phyloP scores from a whole-genome alignment of 140 eudicot species.

The Ambrosia hybrid region DNA sequence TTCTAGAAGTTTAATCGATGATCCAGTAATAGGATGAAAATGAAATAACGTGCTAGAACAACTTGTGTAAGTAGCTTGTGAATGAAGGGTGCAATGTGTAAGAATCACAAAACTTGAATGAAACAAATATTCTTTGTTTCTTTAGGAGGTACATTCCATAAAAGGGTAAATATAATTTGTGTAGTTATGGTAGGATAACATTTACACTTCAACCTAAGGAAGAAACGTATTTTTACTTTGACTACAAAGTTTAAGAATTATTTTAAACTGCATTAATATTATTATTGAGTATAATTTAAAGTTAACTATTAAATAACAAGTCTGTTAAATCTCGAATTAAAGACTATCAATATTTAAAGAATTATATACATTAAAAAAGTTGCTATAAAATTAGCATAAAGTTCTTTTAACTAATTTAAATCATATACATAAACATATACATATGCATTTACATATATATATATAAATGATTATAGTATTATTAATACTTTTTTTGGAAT shows the following conservation, averaged over 20 bases:
- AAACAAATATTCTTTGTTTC: background rate
- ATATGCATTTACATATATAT: no score
- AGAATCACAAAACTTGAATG: slow-evolving; percentile 1
- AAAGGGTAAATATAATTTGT: background rate
- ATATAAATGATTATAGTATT: no score
- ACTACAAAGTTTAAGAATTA: no score
- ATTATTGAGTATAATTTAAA: background rate
- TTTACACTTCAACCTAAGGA: background rate
- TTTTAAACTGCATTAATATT: background rate
- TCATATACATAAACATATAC: no score
- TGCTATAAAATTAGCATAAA: no score
- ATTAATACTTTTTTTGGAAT: no score
- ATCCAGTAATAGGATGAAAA: background rate
- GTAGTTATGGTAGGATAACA: background rate
- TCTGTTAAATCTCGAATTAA: background rate
- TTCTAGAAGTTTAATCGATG: no score
- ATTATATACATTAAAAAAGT: no score
- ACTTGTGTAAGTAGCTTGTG: background rate
- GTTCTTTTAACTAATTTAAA: no score
- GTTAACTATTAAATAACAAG: background rate
- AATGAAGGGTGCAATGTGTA: background rate
- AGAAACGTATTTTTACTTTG: background rate
- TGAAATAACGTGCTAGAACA: background rate
- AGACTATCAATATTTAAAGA: background rate
- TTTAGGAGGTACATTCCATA: background rate